Conservation (phyloP, 1,284 basidiomycete species). For the Cronartium quercuum region DNA sequence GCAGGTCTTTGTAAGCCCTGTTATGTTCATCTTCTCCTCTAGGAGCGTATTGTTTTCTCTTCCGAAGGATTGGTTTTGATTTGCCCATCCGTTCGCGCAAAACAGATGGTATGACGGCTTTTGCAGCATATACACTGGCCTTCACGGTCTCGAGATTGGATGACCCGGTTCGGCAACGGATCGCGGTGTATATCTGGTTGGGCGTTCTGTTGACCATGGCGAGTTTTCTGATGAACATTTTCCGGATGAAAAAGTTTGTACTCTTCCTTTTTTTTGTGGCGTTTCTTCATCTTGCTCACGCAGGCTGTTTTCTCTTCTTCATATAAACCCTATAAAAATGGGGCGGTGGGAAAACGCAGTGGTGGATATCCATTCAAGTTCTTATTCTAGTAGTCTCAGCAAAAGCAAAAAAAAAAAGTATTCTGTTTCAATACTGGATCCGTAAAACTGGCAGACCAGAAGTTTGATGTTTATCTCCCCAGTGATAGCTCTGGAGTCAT, state of each 20-base stretch:
- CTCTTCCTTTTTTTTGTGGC: not conserved
- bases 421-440: no score
- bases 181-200: slow-evolving; percentile 84
- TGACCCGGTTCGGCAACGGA: slow-evolving; percentile 68
- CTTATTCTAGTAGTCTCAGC: not conserved
- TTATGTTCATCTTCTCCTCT: not conserved
- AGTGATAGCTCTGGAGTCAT: no score
- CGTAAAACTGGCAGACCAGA: no score
- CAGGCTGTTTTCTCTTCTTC: not conserved
- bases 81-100: not conserved
- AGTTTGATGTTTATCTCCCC: no score
- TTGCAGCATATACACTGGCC: slow-evolving; percentile 74
- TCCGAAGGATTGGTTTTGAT: not conserved
- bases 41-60: not conserved
- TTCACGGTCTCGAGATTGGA: slow-evolving; percentile 72
- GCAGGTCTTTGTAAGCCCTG: slow-evolving; percentile 69
- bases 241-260: slow-evolving; percentile 73
- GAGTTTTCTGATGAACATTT: slow-evolving; percentile 79
- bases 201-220: slow-evolving; percentile 75
- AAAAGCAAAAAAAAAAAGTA: no score
- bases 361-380: not conserved
- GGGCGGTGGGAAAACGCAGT: no score
- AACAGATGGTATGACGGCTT: slow-evolving; percentile 73
- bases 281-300: not conserved
- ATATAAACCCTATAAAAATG: no score